Base-by-base conservation (phyloP, 768 basidiomycete genomes). In the Cyclocybe cylindracea region DNA sequence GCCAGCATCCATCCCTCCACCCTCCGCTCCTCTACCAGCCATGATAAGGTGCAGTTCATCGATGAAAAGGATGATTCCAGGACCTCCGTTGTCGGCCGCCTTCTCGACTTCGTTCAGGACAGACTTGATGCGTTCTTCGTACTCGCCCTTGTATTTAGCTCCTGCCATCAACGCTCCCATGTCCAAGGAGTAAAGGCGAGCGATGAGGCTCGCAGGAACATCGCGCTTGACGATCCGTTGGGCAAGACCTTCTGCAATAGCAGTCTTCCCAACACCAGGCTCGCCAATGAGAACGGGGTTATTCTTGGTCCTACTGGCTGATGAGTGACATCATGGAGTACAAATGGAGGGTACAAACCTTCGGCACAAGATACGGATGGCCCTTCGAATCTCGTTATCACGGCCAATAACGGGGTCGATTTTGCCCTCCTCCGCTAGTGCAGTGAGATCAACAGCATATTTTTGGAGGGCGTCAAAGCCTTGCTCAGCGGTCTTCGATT, bases 201-300 rank as follows among this genome's bases (percentile, higher is more conserved):
- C 81, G 44, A 93, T 77, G 29, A 95, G 71, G 60, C 77, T 79
- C 18, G 80, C 78, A 16, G 93, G 93, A 6, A 94, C 92, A 70
- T 98, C 95, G 44, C 94, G 85, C 60, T 94, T 93, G 61, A 97
- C 84, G 54, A 98, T 96, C 41, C 96, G 85, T 65, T 96, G 95
- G 0, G 96, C 95, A 5, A 99, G 85, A 37, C 94, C 94, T 76
- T 99, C 96, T 5, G 87, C 93, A 47, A 98, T 91, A 18, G 93
- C 85, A 0, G 95, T 97, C 73, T 99, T 99, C 4, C 96, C 96
- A 18, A 96, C 94, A 67, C 96, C 90, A 42, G 90, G 91, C 70
- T 92, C 93, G 55, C 94, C 95, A 60, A 98, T 93, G 19, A 98
- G 84, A 37, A 97, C 92, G n/a, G 96, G 94, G 61, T 96, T 97